Percentiles rank a stretch among this genome's conserved stretches.
phyloP scores from a whole-genome alignment of 2,329 filamentous ascomycete species.

The Berkeleyomyces rouxiae region DNA sequence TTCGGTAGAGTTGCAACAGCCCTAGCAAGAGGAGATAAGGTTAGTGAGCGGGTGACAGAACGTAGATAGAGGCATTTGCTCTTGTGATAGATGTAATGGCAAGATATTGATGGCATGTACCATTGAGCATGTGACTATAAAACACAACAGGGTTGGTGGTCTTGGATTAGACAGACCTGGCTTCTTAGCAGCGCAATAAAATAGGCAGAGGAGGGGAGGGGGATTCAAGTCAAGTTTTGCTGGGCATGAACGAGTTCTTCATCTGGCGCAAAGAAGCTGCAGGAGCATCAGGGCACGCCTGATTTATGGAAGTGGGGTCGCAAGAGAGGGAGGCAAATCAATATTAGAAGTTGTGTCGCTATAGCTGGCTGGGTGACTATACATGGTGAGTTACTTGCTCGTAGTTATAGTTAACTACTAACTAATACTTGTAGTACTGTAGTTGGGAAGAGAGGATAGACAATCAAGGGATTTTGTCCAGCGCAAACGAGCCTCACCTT shows the following conservation, averaged over 20 bases:
- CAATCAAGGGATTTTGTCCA: too few relatives aligned
- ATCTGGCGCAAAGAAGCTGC: neutral
- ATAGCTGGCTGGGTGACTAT: too few relatives aligned
- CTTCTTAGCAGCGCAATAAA: neutral
- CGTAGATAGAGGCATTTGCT: neutral
- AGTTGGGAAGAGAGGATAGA: too few relatives aligned
- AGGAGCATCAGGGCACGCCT: neutral
- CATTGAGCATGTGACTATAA: neutral
- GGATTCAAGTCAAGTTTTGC: neutral
- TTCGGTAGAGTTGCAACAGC: conserved; percentile 1
- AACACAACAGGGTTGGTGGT: neutral
- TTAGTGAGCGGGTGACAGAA: neutral
- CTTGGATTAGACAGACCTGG: neutral
- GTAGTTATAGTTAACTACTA: too few relatives aligned
- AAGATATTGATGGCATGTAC: too few relatives aligned
- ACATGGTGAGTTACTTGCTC: too few relatives aligned
- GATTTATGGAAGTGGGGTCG: neutral
- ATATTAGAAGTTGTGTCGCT: too few relatives aligned
- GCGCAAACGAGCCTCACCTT: too few relatives aligned
- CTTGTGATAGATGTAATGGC: too few relatives aligned
- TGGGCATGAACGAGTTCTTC: neutral
- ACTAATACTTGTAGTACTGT: too few relatives aligned
- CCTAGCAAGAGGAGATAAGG: neutral
- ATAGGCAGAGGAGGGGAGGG: neutral
- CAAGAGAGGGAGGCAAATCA: neutral